Percentiles rank a stretch among this genome's conserved stretches.
Conservation (phyloP, 2,329 filamentous ascomycete species). For the Orbilia brochopaga region DNA sequence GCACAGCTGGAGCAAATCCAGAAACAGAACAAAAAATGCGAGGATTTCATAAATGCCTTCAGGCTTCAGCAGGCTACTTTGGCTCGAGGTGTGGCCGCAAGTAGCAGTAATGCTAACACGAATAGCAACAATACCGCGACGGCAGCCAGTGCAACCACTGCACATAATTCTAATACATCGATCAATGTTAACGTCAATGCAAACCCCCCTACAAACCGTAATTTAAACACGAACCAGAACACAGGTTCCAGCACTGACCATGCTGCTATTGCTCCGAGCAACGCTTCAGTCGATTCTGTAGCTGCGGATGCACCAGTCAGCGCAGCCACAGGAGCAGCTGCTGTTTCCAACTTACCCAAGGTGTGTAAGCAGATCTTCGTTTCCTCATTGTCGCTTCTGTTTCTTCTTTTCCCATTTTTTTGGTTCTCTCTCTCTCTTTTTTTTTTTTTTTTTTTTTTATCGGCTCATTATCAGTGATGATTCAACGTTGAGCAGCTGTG, state of each 20-base stretch:
- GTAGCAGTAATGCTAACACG: not conserved
- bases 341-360: slow-evolving; percentile 14
- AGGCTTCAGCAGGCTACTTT: slow-evolving; percentile 43
- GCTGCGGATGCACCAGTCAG: not conserved
- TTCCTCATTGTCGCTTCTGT: not conserved
- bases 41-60: slow-evolving; percentile 48
- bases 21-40: slow-evolving; percentile 49
- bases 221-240: not conserved
- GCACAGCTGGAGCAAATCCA: slow-evolving; percentile 36
- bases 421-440: no score
- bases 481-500: no score
- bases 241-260: slow-evolving; percentile 15
- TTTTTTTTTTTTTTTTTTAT: no score
- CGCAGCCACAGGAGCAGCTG: not conserved
- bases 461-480: no score
- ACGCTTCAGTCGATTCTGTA: not conserved
- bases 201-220: not conserved
- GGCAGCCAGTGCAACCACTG: not conserved
- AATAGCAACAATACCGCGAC: not conserved
- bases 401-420: not conserved
- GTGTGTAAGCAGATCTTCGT: slow-evolving; percentile 9
- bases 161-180: not conserved
- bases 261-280: not conserved
- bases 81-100: slow-evolving; percentile 27
- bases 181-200: not conserved